Base-by-base conservation (phyloP, 257 asterid genomes). In the Nicotiana tabacum region DNA sequence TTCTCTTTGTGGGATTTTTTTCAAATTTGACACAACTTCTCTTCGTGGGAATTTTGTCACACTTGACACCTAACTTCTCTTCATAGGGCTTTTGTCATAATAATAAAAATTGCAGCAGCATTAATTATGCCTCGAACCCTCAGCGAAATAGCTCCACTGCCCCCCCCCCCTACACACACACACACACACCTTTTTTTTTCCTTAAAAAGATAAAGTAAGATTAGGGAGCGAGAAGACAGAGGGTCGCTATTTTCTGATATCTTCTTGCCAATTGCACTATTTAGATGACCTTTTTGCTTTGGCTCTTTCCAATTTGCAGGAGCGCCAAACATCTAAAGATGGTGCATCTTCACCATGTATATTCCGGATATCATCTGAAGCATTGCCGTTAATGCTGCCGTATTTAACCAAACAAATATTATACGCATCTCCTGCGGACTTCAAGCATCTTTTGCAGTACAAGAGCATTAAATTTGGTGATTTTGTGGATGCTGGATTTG, bases 311-410 rank as follows among this genome's bases (percentile, higher is more conserved):
- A 15, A 16, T 27, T 76, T 84, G 81, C 93, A 96, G 99, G 99
- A 94, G 89, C 88, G 99, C 64, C 99, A 96, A 81, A 81, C 97
- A 30, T 91, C 98, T n/a, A 94, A 88, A 87, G 99, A 96, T 64
- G 98, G 98, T 81, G 13, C 90, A 51, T 74, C 93, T n/a, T 84
- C 99, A 43, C 90, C 91, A 5, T 96, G 99, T 88, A 29, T 89
- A 78, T 96, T 94, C 90, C 90, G 99, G 70, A 94, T 96, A 87
- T 94, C 99, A 17, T 96, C 99, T 29, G 99, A 96, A 91, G 99
- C 98, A 85, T 86, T 96, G 90, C 99, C 98, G 0, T 77, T 96
- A 88, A 86, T 96, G 84, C 93, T 96, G 81, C 97, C 99, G 8
- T 91, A 93, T 80, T 82, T 94, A 37, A 91, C 97, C 2, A 94